Evolutionary conservation across 306 rosid species (phyloP).

Genomic region (Trifolium pratense): DNA sequence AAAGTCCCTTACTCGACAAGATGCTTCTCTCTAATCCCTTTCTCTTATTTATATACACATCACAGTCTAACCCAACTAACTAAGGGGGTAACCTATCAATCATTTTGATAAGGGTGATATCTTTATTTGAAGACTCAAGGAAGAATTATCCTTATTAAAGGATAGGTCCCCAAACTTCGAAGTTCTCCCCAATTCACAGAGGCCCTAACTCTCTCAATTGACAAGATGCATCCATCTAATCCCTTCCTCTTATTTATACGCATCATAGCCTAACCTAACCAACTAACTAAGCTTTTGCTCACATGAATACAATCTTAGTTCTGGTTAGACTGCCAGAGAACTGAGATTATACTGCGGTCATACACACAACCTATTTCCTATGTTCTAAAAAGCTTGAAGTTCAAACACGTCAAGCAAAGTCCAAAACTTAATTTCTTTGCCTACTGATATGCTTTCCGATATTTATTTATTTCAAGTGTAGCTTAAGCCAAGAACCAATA

Average conservation of each 20-base stretch:
- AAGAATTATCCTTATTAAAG: neutral
- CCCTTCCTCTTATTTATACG: conserved; percentile 11
- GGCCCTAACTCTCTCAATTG: neutral
- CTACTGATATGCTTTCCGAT: neutral
- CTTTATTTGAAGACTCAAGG: neutral
- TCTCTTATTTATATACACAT: conserved; percentile 15
- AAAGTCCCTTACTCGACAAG: neutral
- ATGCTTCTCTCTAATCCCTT: neutral
- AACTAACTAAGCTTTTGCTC: neutral
- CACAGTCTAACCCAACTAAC: conserved; percentile 10
- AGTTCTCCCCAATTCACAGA: neutral
- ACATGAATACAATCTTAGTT: neutral
- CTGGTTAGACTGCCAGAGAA: neutral
- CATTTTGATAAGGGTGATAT: neutral
- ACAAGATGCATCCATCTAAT: neutral
- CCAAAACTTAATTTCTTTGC: neutral
- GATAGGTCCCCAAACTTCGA: neutral
- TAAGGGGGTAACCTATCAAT: neutral
- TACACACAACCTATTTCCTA: neutral
- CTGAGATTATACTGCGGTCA: neutral
- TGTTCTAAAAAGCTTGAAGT: neutral
- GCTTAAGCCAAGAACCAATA: conserved; percentile 2
- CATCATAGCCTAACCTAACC: neutral
- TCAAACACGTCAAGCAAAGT: neutral
- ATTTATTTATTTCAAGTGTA: neutral